phyloP scores from a whole-genome alignment of 2,329 filamentous ascomycete species.

The Epichloe sp. region DNA sequence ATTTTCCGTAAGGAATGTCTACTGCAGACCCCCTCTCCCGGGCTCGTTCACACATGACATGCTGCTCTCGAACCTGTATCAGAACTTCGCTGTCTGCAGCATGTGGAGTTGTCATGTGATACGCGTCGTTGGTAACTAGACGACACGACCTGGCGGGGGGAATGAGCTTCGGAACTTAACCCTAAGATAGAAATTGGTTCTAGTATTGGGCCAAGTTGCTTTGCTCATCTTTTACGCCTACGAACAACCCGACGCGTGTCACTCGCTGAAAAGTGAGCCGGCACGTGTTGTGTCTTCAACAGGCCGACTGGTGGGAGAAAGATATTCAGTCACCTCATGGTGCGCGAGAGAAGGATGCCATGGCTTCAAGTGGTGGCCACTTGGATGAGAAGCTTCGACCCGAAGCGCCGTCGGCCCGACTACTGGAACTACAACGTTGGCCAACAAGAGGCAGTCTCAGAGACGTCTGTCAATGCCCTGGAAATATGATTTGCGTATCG shows the following conservation, averaged over 20 bases:
- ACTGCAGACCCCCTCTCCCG: conserved; percentile 28
- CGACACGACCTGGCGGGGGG: conserved; percentile 36
- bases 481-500: neutral
- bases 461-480: conserved; percentile 16
- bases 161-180: conserved; percentile 85
- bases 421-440: conserved; percentile 50
- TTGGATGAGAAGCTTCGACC: conserved; percentile 56
- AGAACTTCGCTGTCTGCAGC: conserved; percentile 36
- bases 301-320: conserved; percentile 35
- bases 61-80: conserved; percentile 50
- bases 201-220: conserved; percentile 64
- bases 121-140: conserved; percentile 24
- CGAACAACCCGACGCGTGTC: conserved; percentile 18
- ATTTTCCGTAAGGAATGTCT: conserved; percentile 58
- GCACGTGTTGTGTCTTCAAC: conserved; percentile 16
- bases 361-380: conserved; percentile 40
- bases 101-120: conserved; percentile 28
- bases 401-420: conserved; percentile 61
- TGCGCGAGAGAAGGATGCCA: conserved; percentile 50
- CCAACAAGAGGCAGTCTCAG: conserved; percentile 27
- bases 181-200: conserved; percentile 69
- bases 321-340: conserved; percentile 43
- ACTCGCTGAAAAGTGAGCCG: conserved; percentile 39
- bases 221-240: conserved; percentile 51
- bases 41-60: conserved; percentile 30